Evolutionary conservation across 345 rosid genomes (phyloP).

Genomic region (Populus ilicifolia): DNA sequence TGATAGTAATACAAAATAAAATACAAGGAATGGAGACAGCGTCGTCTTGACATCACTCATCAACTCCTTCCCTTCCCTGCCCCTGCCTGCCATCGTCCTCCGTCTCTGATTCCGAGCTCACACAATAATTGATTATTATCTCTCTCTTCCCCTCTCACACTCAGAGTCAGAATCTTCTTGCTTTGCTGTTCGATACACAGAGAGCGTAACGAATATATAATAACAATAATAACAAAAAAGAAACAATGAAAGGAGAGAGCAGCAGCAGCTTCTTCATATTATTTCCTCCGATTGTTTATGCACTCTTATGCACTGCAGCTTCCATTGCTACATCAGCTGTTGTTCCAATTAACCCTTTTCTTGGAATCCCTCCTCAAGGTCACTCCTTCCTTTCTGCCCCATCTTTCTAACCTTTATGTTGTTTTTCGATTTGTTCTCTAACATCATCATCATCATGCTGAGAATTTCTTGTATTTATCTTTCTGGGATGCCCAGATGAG

Average conservation of each 20-base stretch:
- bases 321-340: slow-evolving; percentile 39
- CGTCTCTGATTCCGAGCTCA: too few relatives aligned
- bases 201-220: too few relatives aligned
- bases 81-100: background rate
- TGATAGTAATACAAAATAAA: too few relatives aligned
- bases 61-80: background rate
- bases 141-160: background rate
- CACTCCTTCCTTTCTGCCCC: background rate
- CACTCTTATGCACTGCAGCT: slow-evolving; percentile 26
- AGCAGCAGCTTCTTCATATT: slow-evolving; percentile 4
- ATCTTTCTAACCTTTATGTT: background rate
- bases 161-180: too few relatives aligned
- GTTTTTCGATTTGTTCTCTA: background rate
- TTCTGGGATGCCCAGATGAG: slow-evolving; percentile 48
- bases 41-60: background rate
- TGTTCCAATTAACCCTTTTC: slow-evolving; percentile 45
- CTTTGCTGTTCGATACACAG: too few relatives aligned
- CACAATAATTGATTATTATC: background rate
- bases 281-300: slow-evolving; percentile 13
- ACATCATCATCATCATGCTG: background rate
- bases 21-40: background rate
- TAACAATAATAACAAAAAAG: too few relatives aligned
- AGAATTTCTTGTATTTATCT: background rate
- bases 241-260: slow-evolving; percentile 17
- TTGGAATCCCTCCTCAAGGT: slow-evolving; percentile 93